A percentile compares a stretch with the other conserved stretches of the same genome.
Evolutionary conservation across 192 early-diverging fungal genomes (phyloP).

Genomic region (Backusella australiensis): DNA sequence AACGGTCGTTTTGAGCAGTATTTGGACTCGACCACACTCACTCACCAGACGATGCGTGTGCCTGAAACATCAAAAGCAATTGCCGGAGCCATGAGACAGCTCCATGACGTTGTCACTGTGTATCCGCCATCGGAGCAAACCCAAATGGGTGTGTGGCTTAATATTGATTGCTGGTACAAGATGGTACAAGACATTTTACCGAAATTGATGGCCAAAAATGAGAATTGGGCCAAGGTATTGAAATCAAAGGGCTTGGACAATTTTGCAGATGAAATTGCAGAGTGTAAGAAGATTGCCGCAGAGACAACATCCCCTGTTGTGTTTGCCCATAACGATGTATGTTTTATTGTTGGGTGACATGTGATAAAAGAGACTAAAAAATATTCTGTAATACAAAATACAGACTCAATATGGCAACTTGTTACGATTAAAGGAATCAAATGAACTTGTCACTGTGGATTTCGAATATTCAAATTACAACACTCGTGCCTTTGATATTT

Average conservation of each 20-base stretch:
- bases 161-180: slow-evolving; percentile 61
- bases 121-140: slow-evolving; percentile 51
- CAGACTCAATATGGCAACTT: slow-evolving; percentile 88
- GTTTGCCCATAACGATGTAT: slow-evolving; percentile 85
- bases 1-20: slow-evolving; percentile 87
- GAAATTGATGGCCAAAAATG: slow-evolving; percentile 10
- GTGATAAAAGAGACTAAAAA: background rate
- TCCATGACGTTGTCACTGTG: slow-evolving; percentile 66
- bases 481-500: slow-evolving; percentile 73
- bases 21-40: slow-evolving; percentile 71
- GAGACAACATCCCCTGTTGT: slow-evolving; percentile 59
- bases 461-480: slow-evolving; percentile 84
- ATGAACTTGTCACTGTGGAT: slow-evolving; percentile 71
- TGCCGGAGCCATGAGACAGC: slow-evolving; percentile 62
- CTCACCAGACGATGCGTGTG: slow-evolving; percentile 62
- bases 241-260: slow-evolving; percentile 38
- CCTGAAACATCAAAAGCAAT: slow-evolving; percentile 65
- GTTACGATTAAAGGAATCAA: slow-evolving; percentile 52
- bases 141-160: slow-evolving; percentile 58
- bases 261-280: slow-evolving; percentile 51
- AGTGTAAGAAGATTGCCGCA: slow-evolving; percentile 38
- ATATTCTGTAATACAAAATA: background rate
- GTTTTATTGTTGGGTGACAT: background rate
- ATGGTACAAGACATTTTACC: slow-evolving; percentile 26
- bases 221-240: slow-evolving; percentile 4